Base-by-base conservation (phyloP, 208 protist species). In the Wallacemonas collosoma region DNA sequence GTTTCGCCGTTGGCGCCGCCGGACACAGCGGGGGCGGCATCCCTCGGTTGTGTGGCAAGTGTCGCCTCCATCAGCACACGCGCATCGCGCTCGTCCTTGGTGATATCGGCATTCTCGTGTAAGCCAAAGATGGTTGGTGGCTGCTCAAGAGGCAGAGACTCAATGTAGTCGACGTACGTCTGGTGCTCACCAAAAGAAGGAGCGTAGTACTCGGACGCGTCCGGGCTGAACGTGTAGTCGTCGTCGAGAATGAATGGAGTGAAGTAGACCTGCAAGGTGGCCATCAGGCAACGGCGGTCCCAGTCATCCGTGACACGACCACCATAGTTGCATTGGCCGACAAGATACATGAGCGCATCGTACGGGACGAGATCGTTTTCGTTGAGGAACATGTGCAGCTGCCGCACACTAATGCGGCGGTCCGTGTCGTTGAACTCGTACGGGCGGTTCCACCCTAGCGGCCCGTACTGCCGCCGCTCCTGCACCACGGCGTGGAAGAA, bases 361-460 rank as follows among this genome's bases (percentile, higher is more conserved):
- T 98, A 98, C 26, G 98, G 97, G 9, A 98, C 83, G 47, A 85
- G 83, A 12, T 94, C 89, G 54, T 92, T 92, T 73, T 96, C 87
- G 47, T 98, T 90, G 51, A 99, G 77, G 76, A 98, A 97, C 94
- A 98, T 98, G 71, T 97, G 81, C 64, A 99, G 86, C 86, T 99
- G 98, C 14, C 91, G 92, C 58, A 98, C 83, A 76, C 89, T 98
- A 76, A 99, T 98, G 68, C 93, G 90, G 45, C 98, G 87, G 75
- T 99, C 98, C 5, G 93, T 97, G 76, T 98, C 96, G 82, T 99
- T 98, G 91, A 99, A 99, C 86, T 98, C 97, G 85, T 99, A 99
- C 43, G 95, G 86, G 53, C 97, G 95, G 84, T 98, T 99, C 94
- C 95, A 99, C 35, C 97, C 98, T 12, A 99, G 82, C 1, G 97